Percentiles rank a stretch among this genome's conserved stretches.
phyloP scores from a whole-genome alignment of 768 basidiomycete genomes.

The Lactarius hengduanensis region DNA sequence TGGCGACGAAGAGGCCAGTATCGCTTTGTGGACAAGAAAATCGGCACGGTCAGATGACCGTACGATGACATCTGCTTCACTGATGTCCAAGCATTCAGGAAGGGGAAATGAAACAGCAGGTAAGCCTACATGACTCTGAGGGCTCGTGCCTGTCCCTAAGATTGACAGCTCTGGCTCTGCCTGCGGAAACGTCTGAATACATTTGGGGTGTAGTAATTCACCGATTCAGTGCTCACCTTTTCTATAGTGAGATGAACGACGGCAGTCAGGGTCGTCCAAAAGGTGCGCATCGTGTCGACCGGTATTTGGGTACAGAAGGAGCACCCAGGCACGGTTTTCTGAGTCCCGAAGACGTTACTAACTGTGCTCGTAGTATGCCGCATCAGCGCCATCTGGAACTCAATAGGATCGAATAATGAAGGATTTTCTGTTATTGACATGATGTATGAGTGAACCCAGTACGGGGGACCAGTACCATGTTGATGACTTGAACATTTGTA shows the following conservation, averaged over 20 bases:
- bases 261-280: background rate
- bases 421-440: background rate
- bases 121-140: background rate
- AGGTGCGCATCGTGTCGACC: background rate
- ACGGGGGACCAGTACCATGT: background rate
- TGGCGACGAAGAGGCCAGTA: slow-evolving; percentile 33
- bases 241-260: background rate
- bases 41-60: background rate
- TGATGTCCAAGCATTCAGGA: slow-evolving; percentile 12
- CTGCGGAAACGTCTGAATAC: background rate
- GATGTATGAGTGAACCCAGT: slow-evolving; percentile 1
- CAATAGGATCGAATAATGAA: background rate
- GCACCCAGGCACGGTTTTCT: background rate
- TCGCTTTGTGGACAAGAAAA: background rate
- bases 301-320: background rate
- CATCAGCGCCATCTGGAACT: slow-evolving; percentile 2
- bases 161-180: background rate
- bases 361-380: background rate
- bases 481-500: background rate
- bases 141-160: background rate
- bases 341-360: background rate
- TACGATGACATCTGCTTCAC: background rate
- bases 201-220: background rate
- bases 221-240: background rate
- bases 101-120: slow-evolving; percentile 31